Evolutionary conservation across 768 basidiomycete genomes (phyloP).

Genomic region (Pleurotus salmoneostramineus): DNA sequence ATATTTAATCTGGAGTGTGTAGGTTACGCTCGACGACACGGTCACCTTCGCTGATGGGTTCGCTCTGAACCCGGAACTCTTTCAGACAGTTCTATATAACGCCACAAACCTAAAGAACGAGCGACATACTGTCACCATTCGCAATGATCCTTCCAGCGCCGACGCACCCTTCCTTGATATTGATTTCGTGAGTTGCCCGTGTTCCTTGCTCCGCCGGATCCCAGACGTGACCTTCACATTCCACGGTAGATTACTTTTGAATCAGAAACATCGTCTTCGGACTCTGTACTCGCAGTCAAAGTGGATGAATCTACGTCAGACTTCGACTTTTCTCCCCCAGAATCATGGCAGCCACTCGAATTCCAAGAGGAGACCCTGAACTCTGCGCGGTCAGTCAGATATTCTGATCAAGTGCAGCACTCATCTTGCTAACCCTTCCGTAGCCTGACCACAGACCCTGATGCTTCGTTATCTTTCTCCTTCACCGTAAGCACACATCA

Average conservation of each 20-base stretch:
- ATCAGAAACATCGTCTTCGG: constrained; percentile 17
- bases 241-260: constrained; percentile 28
- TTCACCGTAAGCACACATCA: constrained; percentile 20
- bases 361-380: constrained; percentile 3
- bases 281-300: neutral
- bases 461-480: constrained; percentile 17
- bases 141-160: constrained; percentile 17
- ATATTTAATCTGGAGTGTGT: neutral
- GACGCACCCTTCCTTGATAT: constrained; percentile 31
- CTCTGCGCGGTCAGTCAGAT: neutral
- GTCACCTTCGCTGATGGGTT: constrained; percentile 24
- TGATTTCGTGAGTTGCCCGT: constrained; percentile 36
- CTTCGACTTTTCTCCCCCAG: neutral
- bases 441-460: neutral
- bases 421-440: neutral
- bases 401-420: neutral
- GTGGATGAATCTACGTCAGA: neutral
- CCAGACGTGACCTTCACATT: neutral
- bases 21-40: constrained; percentile 34
- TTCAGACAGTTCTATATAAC: constrained; percentile 39
- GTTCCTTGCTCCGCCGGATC: neutral
- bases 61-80: constrained; percentile 21
- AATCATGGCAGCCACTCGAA: neutral
- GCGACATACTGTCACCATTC: constrained; percentile 33
- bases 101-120: constrained; percentile 25